A percentile compares a stretch with the other conserved stretches of the same genome.
These are phyloP conservation scores for Penicillium fimorum DNA, from an alignment of 495 filamentous ascomycete species.

Conservation along the genomic window DNA sequence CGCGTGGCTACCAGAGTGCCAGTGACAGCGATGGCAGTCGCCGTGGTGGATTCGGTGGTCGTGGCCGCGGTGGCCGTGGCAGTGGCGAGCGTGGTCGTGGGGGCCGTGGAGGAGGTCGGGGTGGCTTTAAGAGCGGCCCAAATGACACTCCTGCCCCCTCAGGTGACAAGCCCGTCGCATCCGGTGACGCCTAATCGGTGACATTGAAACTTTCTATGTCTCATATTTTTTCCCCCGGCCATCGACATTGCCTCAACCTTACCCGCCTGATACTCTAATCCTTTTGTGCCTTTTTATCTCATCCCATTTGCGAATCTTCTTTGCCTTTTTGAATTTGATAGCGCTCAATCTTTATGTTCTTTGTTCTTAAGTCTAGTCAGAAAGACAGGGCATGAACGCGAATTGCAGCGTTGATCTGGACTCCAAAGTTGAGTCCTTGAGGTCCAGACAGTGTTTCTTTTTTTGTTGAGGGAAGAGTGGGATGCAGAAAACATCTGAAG, in stretches of 20 bases:
- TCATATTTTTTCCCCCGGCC: conserved; percentile 12
- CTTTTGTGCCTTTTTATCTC: conserved; percentile 25
- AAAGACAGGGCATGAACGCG: background rate
- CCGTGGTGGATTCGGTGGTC: conserved; percentile 64
- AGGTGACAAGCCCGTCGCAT: conserved; percentile 46
- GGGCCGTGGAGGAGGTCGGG: conserved; percentile 45
- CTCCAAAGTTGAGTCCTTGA: conserved; percentile 6
- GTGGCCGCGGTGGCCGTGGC: conserved; percentile 56
- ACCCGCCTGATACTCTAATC: conserved; percentile 26
- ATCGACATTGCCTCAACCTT: conserved; percentile 10
- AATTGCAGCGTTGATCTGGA: background rate
- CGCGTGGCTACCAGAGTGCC: conserved; percentile 73
- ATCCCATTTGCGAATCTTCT: conserved; percentile 23
- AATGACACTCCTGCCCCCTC: conserved; percentile 51
- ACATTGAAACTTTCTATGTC: conserved; percentile 15
- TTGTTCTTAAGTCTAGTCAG: background rate
- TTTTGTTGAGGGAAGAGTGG: conserved; percentile 3
- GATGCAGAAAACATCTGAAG: conserved; percentile 9
- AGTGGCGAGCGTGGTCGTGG: conserved; percentile 46
- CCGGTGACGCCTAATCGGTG: conserved; percentile 47
- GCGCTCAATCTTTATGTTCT: conserved; percentile 7
- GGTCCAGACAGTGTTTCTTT: conserved; percentile 3
- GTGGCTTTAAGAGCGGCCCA: conserved; percentile 54
- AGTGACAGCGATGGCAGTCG: conserved; percentile 76
- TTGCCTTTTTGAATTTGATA: conserved; percentile 17